Conservation (phyloP, 1,284 basidiomycete species). For the Paramarasmius palmivorus region DNA sequence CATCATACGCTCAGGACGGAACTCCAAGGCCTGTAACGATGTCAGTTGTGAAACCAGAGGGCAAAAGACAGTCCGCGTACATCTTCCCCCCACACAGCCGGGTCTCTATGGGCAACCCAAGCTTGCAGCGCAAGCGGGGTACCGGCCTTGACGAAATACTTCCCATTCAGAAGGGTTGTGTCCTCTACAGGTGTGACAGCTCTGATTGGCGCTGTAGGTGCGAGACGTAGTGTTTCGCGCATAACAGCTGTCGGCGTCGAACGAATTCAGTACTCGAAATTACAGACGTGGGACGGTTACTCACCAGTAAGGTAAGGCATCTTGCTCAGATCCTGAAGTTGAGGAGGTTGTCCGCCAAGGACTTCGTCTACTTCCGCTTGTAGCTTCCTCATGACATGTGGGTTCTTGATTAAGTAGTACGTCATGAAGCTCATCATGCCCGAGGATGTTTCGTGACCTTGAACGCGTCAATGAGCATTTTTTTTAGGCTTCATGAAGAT, state of each 20-base stretch:
- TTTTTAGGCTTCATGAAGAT: neutral
- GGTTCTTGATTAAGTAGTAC: conserved; percentile 48
- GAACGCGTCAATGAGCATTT: neutral
- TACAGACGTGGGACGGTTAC: conserved; percentile 5
- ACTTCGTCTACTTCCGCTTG: conserved; percentile 50
- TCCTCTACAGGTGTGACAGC: conserved; percentile 35
- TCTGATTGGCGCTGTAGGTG: conserved; percentile 40
- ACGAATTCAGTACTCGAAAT: neutral
- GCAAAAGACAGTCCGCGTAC: conserved; percentile 28
- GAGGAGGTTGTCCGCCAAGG: conserved; percentile 36
- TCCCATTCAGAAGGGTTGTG: conserved; percentile 37
- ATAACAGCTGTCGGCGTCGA: conserved; percentile 33
- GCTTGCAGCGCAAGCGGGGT: conserved; percentile 32
- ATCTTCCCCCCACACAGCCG: conserved; percentile 50
- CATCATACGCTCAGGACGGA: conserved; percentile 41
- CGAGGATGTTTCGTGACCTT: conserved; percentile 13
- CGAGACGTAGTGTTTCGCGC: conserved; percentile 47
- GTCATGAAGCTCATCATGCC: conserved; percentile 39
- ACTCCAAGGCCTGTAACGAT: neutral
- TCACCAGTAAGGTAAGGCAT: conserved; percentile 44
- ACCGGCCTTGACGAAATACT: conserved; percentile 40
- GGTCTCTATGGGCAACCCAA: conserved; percentile 40
- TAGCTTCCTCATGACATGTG: conserved; percentile 41
- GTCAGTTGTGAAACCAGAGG: neutral
- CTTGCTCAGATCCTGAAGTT: conserved; percentile 38